Conservation (phyloP, 371 early-diverging fungal species). For the Mortierella sp. region DNA sequence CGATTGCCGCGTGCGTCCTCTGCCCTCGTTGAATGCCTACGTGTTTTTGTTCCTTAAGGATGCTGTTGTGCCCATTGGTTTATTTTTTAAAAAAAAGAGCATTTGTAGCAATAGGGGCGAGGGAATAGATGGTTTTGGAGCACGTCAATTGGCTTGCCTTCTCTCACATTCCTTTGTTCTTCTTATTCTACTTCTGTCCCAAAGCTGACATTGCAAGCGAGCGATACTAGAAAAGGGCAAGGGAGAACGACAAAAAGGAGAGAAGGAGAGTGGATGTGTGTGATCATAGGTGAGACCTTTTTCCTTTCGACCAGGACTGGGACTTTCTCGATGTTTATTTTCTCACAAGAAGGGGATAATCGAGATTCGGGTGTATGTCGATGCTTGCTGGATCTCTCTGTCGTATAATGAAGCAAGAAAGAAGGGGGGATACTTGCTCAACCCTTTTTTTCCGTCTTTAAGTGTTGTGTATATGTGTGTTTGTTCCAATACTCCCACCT, state of each 20-base stretch:
- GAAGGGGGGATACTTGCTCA: neutral
- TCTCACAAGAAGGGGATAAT: neutral
- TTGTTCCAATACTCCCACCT: slow-evolving; percentile 1
- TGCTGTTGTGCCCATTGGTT: neutral
- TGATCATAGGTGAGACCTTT: neutral
- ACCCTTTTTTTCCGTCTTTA: neutral
- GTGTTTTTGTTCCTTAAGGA: neutral
- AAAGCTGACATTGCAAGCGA: neutral
- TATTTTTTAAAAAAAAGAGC: no score
- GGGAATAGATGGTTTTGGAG: neutral
- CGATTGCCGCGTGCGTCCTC: no score
- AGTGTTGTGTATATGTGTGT: neutral
- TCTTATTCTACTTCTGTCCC: neutral
- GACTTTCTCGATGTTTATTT: neutral
- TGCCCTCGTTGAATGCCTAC: no score
- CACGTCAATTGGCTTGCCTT: neutral
- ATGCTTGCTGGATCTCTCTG: no score
- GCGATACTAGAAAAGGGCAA: neutral
- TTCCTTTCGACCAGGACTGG: neutral
- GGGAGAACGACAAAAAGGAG: no score
- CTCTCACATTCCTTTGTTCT: neutral
- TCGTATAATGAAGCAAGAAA: neutral
- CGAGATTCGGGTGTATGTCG: no score
- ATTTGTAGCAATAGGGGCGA: neutral
- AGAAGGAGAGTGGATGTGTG: neutral